phyloP scores from a whole-genome alignment of 176 grass and related monocot genomes.

The Oryza glumipatula region DNA sequence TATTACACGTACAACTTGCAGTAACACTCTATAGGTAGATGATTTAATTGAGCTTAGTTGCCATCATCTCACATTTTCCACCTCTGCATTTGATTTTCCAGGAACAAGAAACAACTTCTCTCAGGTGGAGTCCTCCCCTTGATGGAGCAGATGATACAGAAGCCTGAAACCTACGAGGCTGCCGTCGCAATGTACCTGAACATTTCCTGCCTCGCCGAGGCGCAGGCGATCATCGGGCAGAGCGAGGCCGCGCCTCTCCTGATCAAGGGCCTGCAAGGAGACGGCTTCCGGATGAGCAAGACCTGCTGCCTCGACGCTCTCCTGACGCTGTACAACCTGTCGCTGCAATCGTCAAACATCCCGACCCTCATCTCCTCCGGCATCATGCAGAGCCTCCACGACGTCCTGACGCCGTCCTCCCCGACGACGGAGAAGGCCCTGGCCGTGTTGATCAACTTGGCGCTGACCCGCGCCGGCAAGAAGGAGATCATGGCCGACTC shows the following conservation, averaged over 20 bases:
- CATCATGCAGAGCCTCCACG: conserved; percentile 50
- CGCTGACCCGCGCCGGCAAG: conserved; percentile 42
- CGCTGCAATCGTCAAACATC: conserved; percentile 55
- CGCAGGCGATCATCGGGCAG: conserved; percentile 59
- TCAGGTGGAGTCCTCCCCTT: conserved; percentile 59
- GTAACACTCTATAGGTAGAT: not conserved
- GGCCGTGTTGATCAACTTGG: conserved; percentile 62
- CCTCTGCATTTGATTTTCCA: conserved; percentile 28
- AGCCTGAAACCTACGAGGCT: conserved; percentile 47
- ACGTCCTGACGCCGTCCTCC: conserved; percentile 34
- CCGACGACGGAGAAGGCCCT: conserved; percentile 67
- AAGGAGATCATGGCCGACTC: conserved; percentile 47
- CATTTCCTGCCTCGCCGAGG: conserved; percentile 67
- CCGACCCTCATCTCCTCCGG: conserved; percentile 50
- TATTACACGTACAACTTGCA: not conserved
- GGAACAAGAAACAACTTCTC: conserved; percentile 78
- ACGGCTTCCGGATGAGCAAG: conserved; percentile 28
- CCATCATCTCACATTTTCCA: not conserved
- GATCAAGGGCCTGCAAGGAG: conserved; percentile 31
- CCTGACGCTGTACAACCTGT: conserved; percentile 74
- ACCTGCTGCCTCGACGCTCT: conserved; percentile 58
- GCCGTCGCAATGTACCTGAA: conserved; percentile 83
- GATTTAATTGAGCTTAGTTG: conserved; percentile 1
- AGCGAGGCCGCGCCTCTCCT: conserved; percentile 58
- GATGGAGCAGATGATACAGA: conserved; percentile 77